A percentile compares a stretch with the other conserved stretches of the same genome.
Conservation (phyloP, 495 filamentous ascomycete genomes). For the Tuber magnatum region DNA sequence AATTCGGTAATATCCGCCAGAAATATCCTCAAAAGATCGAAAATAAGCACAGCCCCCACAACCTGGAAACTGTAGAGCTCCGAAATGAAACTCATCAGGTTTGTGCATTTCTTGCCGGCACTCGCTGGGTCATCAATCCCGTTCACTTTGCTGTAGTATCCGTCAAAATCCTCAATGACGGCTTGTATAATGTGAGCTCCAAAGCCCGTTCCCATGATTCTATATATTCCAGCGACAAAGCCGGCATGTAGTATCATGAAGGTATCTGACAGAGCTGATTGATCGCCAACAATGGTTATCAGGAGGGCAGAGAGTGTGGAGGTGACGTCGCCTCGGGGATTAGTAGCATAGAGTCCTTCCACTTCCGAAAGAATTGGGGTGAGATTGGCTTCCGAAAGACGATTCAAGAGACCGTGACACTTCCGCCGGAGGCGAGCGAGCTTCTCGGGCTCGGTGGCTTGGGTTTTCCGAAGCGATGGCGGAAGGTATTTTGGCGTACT, state of each 20-base stretch:
- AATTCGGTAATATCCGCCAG: slow-evolving; percentile 67
- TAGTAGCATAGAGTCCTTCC: slow-evolving; percentile 70
- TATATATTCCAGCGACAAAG: slow-evolving; percentile 82
- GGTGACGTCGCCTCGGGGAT: slow-evolving; percentile 77
- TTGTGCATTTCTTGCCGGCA: slow-evolving; percentile 59
- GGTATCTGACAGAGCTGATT: slow-evolving; percentile 68
- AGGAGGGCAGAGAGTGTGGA: slow-evolving; percentile 67
- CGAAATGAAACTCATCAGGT: slow-evolving; percentile 76
- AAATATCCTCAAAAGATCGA: slow-evolving; percentile 79
- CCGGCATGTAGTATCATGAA: slow-evolving; percentile 86
- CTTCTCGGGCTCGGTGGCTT: slow-evolving; percentile 58
- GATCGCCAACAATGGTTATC: slow-evolving; percentile 66
- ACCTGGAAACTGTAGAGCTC: slow-evolving; percentile 89
- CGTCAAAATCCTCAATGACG: slow-evolving; percentile 62
- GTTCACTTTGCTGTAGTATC: slow-evolving; percentile 47
- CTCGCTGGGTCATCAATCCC: slow-evolving; percentile 45
- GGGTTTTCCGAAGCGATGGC: slow-evolving; percentile 65
- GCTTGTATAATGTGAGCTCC: slow-evolving; percentile 75
- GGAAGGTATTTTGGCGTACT: slow-evolving; percentile 66
- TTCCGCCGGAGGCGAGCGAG: slow-evolving; percentile 65
- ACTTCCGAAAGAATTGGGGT: slow-evolving; percentile 71
- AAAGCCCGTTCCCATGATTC: slow-evolving; percentile 75
- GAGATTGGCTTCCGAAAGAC: slow-evolving; percentile 82
- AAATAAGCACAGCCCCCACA: slow-evolving; percentile 71
- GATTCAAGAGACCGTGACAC: slow-evolving; percentile 82